These are phyloP conservation scores for Lactarius indigo DNA, from an alignment of 768 basidiomycete genomes.

Conservation along the genomic window DNA sequence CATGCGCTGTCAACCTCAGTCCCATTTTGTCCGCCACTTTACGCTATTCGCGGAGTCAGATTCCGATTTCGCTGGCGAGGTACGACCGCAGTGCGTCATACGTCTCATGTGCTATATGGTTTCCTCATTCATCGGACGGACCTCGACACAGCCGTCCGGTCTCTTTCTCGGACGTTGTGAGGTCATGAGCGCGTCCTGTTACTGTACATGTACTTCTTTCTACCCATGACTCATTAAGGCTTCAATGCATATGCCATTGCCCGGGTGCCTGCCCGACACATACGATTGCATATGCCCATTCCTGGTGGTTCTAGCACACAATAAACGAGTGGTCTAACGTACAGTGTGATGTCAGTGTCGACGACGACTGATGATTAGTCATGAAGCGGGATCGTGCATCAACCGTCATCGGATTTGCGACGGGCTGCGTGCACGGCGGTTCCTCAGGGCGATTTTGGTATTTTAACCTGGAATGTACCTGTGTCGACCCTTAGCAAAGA, in stretches of 20 bases:
- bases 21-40: neutral
- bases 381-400: neutral
- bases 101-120: neutral
- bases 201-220: neutral
- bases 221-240: neutral
- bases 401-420: neutral
- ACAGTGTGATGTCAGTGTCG: neutral
- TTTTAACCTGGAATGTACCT: conserved; percentile 84
- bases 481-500: conserved; percentile 3
- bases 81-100: neutral
- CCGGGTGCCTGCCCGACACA: neutral
- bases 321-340: neutral
- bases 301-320: no score
- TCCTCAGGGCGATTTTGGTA: conserved; percentile 57
- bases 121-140: conserved; percentile 4
- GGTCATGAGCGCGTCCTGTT: neutral
- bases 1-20: neutral
- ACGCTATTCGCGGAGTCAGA: neutral
- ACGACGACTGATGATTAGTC: neutral
- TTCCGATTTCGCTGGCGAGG: neutral
- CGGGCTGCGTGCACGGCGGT: neutral
- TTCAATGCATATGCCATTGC: no score
- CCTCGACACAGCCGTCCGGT: neutral
- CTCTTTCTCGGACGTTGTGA: neutral
- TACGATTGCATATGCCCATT: no score